Conservation (phyloP, 306 rosid species). For the Cucumis melo region DNA sequence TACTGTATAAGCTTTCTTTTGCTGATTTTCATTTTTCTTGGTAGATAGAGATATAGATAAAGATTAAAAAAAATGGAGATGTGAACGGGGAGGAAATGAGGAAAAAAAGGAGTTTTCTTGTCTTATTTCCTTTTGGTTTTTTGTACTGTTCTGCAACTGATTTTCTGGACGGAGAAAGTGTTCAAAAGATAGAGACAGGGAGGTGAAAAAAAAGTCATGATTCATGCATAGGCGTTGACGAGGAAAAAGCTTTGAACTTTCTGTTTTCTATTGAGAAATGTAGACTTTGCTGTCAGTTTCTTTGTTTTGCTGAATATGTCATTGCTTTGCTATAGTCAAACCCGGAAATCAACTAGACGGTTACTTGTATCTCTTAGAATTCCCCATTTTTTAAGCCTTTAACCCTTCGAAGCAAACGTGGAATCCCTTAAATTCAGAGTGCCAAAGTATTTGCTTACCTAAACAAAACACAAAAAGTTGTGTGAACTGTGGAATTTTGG, state of each 20-base stretch:
- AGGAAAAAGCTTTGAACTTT: slow-evolving; percentile 18
- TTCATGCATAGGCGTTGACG: slow-evolving; percentile 63
- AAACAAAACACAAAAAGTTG: not conserved
- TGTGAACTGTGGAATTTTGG: slow-evolving; percentile 10
- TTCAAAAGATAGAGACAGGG: slow-evolving; percentile 14
- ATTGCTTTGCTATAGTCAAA: slow-evolving; percentile 25
- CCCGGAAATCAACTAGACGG: slow-evolving; percentile 4
- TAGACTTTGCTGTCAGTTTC: slow-evolving; percentile 12
- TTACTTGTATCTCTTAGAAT: not conserved
- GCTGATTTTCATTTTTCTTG: not conserved
- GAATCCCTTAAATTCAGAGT: not conserved
- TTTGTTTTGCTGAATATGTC: slow-evolving; percentile 13
- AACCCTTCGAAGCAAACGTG: not conserved
- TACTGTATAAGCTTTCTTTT: not conserved
- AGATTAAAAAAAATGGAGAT: not conserved
- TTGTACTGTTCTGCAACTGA: slow-evolving; percentile 24
- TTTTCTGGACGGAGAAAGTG: slow-evolving; percentile 15
- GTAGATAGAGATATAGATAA: slow-evolving; percentile 2
- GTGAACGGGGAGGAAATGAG: slow-evolving; percentile 30
- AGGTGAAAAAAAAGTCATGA: not conserved
- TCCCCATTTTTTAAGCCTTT: not conserved
- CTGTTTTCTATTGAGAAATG: slow-evolving; percentile 20
- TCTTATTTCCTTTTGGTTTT: slow-evolving; percentile 23
- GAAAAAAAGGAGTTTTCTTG: slow-evolving; percentile 28
- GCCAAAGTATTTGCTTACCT: not conserved